These are phyloP conservation scores for Colletotrichum magnum DNA, from an alignment of 2,329 filamentous ascomycete genomes.

Conservation along the genomic window DNA sequence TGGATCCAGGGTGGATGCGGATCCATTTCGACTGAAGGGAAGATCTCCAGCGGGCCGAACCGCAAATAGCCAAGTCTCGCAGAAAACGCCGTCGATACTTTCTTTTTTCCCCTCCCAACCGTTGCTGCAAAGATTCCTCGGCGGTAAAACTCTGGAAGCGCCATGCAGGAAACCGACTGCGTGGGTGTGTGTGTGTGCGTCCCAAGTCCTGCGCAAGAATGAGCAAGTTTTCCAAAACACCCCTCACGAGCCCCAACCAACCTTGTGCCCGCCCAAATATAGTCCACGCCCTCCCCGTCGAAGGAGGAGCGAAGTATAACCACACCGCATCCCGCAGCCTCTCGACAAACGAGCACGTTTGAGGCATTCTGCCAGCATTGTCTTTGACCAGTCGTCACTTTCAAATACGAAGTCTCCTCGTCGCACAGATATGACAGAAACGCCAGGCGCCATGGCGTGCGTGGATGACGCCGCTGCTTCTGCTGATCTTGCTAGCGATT, in stretches of 20 bases:
- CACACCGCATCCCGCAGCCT: neutral
- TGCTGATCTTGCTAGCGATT: neutral
- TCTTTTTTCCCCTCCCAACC: neutral
- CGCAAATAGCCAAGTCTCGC: neutral
- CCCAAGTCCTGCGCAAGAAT: conserved; percentile 33
- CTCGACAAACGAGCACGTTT: conserved; percentile 8
- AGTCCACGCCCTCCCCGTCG: too few relatives aligned
- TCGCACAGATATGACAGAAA: neutral
- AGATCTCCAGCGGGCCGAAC: neutral
- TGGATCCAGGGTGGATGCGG: too few relatives aligned
- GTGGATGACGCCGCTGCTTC: neutral
- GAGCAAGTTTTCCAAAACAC: conserved; percentile 38
- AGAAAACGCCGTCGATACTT: neutral
- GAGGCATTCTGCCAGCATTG: neutral
- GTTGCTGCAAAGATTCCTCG: neutral
- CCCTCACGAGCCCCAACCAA: neutral
- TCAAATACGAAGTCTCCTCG: neutral
- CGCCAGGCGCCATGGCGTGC: conserved; percentile 4
- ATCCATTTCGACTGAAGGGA: too few relatives aligned
- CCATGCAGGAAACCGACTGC: neutral
- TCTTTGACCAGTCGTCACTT: neutral
- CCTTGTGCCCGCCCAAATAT: neutral
- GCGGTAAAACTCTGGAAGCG: neutral
- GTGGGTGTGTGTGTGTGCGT: neutral
- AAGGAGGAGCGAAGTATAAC: neutral